These are phyloP conservation scores for Phoma sp. DNA, from an alignment of 2,329 filamentous ascomycete genomes.

Conservation along the genomic window DNA sequence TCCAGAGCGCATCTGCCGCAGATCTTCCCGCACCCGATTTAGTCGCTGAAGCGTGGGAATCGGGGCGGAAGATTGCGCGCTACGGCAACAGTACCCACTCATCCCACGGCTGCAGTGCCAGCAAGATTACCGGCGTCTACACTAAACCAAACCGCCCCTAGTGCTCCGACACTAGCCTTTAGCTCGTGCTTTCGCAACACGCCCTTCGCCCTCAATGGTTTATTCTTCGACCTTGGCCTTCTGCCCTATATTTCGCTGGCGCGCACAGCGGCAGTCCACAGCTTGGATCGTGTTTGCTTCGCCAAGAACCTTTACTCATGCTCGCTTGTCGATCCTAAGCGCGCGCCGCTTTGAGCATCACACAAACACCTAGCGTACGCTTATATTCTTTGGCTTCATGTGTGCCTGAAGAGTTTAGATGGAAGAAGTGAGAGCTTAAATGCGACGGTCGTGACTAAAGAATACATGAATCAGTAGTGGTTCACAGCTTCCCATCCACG, in stretches of 20 bases:
- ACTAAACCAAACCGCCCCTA: conserved; percentile 1
- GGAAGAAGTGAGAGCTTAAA: not conserved
- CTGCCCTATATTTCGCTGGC: conserved; percentile 16
- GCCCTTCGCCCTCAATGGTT: conserved; percentile 12
- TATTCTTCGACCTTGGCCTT: conserved; percentile 6
- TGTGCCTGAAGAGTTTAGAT: not conserved
- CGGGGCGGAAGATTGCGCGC: conserved; percentile 4
- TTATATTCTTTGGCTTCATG: not conserved
- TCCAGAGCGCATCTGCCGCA: conserved; percentile 11
- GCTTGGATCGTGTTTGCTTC: conserved; percentile 18
- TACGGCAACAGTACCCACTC: conserved; percentile 6
- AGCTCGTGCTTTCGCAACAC: conserved; percentile 22
- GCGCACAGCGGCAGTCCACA: conserved; percentile 19
- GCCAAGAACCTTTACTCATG: conserved; percentile 16
- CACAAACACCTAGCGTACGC: conserved; percentile 9
- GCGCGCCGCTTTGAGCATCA: not conserved
- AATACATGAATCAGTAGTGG: not conserved
- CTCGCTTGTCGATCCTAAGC: conserved; percentile 10
- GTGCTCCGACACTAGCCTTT: conserved; percentile 18
- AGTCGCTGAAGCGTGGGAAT: not conserved
- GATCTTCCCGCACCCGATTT: conserved; percentile 4
- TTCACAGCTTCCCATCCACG: not conserved
- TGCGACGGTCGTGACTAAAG: not conserved
- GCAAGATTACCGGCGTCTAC: not conserved
- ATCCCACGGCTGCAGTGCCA: not conserved